A percentile compares a stretch with the other conserved stretches of the same genome.
phyloP scores from a whole-genome alignment of 2,329 filamentous ascomycete genomes.

The Aspergillus melleus region DNA sequence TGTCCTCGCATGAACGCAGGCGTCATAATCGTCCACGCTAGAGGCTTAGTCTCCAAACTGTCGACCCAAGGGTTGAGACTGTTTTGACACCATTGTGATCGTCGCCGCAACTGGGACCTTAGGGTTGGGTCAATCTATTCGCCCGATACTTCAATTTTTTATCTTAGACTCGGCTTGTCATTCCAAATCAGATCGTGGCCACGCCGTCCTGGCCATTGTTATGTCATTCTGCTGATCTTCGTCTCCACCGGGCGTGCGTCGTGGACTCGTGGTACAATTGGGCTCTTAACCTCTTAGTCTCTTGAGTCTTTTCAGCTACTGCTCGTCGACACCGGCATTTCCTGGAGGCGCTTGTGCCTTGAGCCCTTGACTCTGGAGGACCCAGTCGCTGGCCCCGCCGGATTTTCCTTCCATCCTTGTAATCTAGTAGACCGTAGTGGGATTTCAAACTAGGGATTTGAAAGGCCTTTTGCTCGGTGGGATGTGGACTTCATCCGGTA shows the following conservation, averaged over 20 bases:
- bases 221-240: slow-evolving; percentile 6
- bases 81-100: slow-evolving; percentile 11
- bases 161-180: slow-evolving; percentile 1
- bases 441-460: neutral
- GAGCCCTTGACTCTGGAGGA: too few species aligned
- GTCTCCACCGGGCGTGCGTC: slow-evolving; percentile 7
- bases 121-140: neutral
- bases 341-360: neutral
- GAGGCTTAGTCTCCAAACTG: neutral
- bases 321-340: neutral
- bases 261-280: neutral
- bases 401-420: neutral
- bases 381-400: neutral
- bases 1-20: too few species aligned
- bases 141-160: neutral
- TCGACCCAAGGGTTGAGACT: neutral
- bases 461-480: neutral
- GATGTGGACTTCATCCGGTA: neutral
- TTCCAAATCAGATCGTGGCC: slow-evolving; percentile 11
- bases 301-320: neutral
- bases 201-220: slow-evolving; percentile 1
- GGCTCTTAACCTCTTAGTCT: neutral
- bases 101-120: neutral
- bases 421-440: neutral
- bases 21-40: neutral